Evolutionary conservation across 1,284 basidiomycete genomes (phyloP).

Genomic region (Trametes polyzona): DNA sequence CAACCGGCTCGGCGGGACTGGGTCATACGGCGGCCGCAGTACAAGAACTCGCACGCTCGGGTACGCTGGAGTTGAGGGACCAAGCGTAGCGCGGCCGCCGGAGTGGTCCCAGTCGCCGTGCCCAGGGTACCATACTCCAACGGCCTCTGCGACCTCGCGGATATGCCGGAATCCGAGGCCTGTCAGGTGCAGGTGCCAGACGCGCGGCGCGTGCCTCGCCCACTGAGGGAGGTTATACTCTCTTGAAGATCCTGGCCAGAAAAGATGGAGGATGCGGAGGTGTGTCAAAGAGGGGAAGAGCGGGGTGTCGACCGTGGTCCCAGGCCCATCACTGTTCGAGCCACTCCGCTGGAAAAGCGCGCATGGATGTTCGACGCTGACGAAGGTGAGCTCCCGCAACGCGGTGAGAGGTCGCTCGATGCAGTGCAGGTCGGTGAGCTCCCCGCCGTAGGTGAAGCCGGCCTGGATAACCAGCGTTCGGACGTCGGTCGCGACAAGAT

Average conservation of each 20-base stretch:
- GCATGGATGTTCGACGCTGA: background rate
- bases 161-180: background rate
- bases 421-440: background rate
- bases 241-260: too few relatives aligned
- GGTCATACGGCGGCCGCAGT: background rate
- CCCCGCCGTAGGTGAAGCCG: background rate
- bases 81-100: too few relatives aligned
- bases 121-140: background rate
- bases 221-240: background rate
- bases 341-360: background rate
- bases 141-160: background rate
- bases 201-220: background rate
- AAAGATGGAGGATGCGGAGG: background rate
- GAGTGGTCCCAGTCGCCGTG: too few relatives aligned
- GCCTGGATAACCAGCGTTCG: background rate
- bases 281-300: conserved; percentile 1
- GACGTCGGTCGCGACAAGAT: background rate
- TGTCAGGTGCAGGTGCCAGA: background rate
- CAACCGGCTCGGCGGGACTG: too few relatives aligned
- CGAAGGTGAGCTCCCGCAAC: background rate
- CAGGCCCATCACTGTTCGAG: too few relatives aligned
- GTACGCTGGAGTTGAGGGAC: background rate
- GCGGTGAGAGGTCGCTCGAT: background rate
- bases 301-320: background rate
- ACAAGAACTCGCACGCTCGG: background rate